Base-by-base conservation (phyloP, 2,329 filamentous ascomycete genomes). In the Monilinia polystroma region DNA sequence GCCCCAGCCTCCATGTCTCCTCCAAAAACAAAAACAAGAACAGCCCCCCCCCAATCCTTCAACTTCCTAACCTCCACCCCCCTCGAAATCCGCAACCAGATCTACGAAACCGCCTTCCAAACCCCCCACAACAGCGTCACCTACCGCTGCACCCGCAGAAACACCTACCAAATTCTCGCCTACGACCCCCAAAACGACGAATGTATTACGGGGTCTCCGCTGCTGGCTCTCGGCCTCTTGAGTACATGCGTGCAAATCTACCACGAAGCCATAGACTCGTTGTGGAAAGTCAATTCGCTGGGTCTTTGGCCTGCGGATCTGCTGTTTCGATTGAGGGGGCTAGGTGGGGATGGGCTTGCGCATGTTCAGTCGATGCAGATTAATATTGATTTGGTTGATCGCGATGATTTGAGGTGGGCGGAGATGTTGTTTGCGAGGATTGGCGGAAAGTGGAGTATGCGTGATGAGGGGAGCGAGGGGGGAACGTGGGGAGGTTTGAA, bases 301-400 rank as follows among this genome's bases (percentile, higher is more conserved):
- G 64, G 64, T 16, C 47, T 66, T 23, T 66, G 64, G 64, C 64
- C 64, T 4, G 54, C 64, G 4, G 64, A 66, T 63, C 18, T 66
- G n/a, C 51, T 63, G 26, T 66, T 59, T 26, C 38, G 58, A 16
- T 23, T 58, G 38, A 35, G 23, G 2, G 14, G 35, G 5, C 5
- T 66, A 10, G 5, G 52, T 4, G 64, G 54, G 11, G 14, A 49
- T 32, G 47, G 35, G 3, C 54, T 66, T 18, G 29, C 26, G 45
- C 38, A 32, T 8, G 26, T 63, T 4, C 55, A 62, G 45, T 41
- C 47, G 23, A 18, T 66, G 16, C 32, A 66, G 20, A 38, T 66
- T 3, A 66, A 66, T 66, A 20, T 66, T 4, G 64, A 66, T 18
- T 47, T 66, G 12, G 47, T 10, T 5, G 64, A 66, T 35, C 2